Conservation (phyloP, 257 asterid species). For the Cynanchum wilfordii region DNA sequence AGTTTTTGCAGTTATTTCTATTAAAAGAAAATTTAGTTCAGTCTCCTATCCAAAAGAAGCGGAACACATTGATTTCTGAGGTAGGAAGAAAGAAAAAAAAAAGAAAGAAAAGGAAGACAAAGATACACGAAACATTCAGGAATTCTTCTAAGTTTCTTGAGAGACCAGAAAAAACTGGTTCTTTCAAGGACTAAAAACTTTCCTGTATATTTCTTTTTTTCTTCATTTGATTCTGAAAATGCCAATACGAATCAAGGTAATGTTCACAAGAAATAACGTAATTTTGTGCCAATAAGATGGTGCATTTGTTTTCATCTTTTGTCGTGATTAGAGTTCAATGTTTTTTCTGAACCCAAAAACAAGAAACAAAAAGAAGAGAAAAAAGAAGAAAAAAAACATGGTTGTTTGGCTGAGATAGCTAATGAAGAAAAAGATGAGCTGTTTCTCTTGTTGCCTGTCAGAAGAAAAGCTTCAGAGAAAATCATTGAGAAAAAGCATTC, state of each 20-base stretch:
- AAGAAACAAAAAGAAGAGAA: too few relatives aligned
- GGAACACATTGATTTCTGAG: slow-evolving; percentile 18
- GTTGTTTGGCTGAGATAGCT: slow-evolving; percentile 17
- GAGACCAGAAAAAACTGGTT: slow-evolving; percentile 43
- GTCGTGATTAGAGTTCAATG: slow-evolving; percentile 8
- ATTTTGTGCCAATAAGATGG: not conserved
- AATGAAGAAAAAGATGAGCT: slow-evolving; percentile 38
- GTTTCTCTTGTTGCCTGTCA: slow-evolving; percentile 70
- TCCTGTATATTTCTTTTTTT: not conserved
- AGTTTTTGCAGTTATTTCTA: not conserved
- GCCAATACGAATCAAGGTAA: not conserved
- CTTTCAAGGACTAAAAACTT: slow-evolving; percentile 29
- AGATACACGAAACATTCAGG: not conserved
- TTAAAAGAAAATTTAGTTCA: not conserved
- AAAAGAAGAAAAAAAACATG: slow-evolving; percentile 21
- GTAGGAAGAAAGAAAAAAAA: slow-evolving; percentile 5
- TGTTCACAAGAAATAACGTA: not conserved
- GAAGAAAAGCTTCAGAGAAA: slow-evolving; percentile 27
- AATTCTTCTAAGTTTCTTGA: slow-evolving; percentile 44
- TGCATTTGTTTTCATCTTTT: not conserved
- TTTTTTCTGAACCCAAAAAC: slow-evolving; percentile 3
- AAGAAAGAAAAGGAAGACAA: not conserved
- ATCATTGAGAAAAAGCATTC: slow-evolving; percentile 28
- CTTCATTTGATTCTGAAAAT: slow-evolving; percentile 12
- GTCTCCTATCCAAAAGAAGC: not conserved